phyloP scores from a whole-genome alignment of 2,329 filamentous ascomycete species.

The Rutstroemia sp. region DNA sequence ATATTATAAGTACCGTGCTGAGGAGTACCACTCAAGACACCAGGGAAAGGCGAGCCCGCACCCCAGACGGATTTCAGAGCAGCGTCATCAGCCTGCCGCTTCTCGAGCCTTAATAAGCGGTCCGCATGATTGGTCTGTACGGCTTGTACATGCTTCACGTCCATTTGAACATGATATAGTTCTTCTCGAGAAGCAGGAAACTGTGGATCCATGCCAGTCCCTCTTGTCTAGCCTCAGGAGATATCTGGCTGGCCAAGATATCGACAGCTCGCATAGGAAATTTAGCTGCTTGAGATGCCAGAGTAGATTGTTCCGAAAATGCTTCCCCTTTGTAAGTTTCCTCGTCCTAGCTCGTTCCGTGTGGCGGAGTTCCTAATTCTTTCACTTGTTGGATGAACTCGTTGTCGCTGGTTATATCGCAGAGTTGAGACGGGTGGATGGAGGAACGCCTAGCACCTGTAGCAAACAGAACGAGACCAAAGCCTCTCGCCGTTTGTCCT shows the following conservation, averaged over 20 bases:
- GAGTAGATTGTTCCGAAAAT: not conserved
- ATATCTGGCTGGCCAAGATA: not conserved
- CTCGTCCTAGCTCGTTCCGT: not conserved
- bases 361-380: not conserved
- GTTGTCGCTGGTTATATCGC: not conserved
- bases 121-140: conserved; percentile 56
- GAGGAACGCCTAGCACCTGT: not conserved
- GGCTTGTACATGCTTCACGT: conserved; percentile 60
- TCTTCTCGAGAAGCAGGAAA: conserved; percentile 55
- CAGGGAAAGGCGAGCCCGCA: conserved; percentile 87
- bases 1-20: conserved; percentile 67
- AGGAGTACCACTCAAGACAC: conserved; percentile 71
- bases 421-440: not conserved
- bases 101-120: conserved; percentile 53
- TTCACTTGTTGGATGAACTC: not conserved
- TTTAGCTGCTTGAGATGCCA: not conserved
- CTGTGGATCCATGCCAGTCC: conserved; percentile 55
- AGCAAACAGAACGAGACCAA: not conserved
- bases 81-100: conserved; percentile 60
- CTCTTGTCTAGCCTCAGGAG: conserved; percentile 7
- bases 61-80: conserved; percentile 81
- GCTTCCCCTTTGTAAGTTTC: not conserved
- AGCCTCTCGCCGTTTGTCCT: not conserved
- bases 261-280: conserved; percentile 4
- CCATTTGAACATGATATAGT: conserved; percentile 62